A percentile compares a stretch with the other conserved stretches of the same genome.
Evolutionary conservation across 495 filamentous ascomycete genomes (phyloP).

Genomic region (Lindgomyces ingoldianus): DNA sequence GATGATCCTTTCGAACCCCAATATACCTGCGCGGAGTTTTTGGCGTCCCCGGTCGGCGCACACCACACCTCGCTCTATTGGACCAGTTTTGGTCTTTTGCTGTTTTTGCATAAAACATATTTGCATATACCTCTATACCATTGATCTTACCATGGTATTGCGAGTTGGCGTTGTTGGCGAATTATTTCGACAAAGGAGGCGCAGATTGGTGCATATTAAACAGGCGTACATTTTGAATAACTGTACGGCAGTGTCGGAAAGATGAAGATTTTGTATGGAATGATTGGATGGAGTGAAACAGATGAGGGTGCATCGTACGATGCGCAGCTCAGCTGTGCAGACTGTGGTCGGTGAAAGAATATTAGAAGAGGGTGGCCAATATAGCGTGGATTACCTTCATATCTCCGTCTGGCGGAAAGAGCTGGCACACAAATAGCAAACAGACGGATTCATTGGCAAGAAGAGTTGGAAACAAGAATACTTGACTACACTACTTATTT

Average conservation of each 20-base stretch:
- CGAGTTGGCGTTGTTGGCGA: slow-evolving; percentile 6
- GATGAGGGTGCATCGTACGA: too few species aligned
- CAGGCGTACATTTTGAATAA: background rate
- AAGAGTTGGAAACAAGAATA: background rate
- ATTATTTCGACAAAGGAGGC: background rate
- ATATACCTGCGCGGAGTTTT: slow-evolving; percentile 27
- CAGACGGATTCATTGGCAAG: background rate
- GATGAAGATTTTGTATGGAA: background rate
- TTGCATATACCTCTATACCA: slow-evolving; percentile 15
- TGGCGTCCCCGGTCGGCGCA: slow-evolving; percentile 22
- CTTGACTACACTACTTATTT: background rate
- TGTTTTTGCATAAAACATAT: slow-evolving; percentile 19
- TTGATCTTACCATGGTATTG: background rate
- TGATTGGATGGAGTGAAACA: too few species aligned
- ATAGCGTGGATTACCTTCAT: background rate
- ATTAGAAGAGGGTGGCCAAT: background rate
- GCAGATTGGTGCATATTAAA: background rate
- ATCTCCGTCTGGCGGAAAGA: background rate
- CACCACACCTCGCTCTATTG: slow-evolving; percentile 4
- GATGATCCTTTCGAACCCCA: background rate
- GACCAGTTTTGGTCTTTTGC: background rate
- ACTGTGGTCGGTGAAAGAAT: background rate
- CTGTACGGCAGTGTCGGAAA: background rate
- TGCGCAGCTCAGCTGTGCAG: too few species aligned
- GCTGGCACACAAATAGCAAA: background rate